Percentiles rank a stretch among this genome's conserved stretches.
These are phyloP conservation scores for Aureobasidium sp. DNA, from an alignment of 2,329 filamentous ascomycete species.

Conservation along the genomic window DNA sequence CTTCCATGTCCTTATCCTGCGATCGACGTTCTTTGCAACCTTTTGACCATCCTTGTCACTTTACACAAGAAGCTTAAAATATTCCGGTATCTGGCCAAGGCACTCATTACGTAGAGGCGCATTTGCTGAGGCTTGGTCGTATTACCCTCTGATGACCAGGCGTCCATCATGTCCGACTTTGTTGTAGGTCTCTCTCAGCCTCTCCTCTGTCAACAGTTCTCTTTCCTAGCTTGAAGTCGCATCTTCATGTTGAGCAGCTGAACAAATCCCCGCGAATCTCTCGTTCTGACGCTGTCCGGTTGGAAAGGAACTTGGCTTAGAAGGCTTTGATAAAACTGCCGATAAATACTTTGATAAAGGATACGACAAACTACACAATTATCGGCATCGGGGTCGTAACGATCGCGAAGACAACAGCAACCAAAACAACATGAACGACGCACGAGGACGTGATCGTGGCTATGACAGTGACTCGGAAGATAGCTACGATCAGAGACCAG, in stretches of 20 bases:
- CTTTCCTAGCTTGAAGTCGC: background rate
- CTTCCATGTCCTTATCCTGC: background rate
- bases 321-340: background rate
- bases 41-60: background rate
- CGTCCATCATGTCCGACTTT: slow-evolving; percentile 4
- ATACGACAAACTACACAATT: background rate
- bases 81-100: background rate
- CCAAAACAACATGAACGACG: background rate
- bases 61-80: slow-evolving; percentile 1
- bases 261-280: background rate
- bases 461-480: slow-evolving; percentile 2
- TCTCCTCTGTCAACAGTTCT: background rate
- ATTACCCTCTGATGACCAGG: background rate
- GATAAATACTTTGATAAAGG: slow-evolving; percentile 6
- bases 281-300: background rate
- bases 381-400: background rate
- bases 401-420: background rate
- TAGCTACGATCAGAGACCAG: slow-evolving; percentile 1
- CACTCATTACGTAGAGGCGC: slow-evolving; percentile 5
- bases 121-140: slow-evolving; percentile 1
- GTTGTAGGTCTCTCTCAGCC: background rate
- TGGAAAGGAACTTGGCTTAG: slow-evolving; percentile 8
- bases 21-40: background rate
- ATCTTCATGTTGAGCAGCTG: background rate
- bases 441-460: background rate